Percentiles rank a stretch among this genome's conserved stretches.
These are phyloP conservation scores for Phylloporus arenicola DNA, from an alignment of 768 basidiomycete genomes.

Conservation along the genomic window DNA sequence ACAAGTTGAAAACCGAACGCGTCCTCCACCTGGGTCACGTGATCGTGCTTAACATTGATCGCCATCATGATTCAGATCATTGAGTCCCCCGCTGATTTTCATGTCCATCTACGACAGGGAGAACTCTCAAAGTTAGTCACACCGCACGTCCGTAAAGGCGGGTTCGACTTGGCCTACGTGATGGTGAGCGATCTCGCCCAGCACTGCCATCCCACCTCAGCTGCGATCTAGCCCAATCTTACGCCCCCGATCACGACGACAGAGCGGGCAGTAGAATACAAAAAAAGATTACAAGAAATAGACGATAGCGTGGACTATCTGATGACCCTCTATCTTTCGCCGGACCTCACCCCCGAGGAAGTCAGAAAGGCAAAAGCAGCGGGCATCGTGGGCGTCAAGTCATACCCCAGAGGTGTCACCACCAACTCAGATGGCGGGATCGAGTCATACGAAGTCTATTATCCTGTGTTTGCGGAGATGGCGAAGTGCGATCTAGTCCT, in stretches of 20 bases:
- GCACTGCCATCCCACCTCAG: conserved; percentile 9
- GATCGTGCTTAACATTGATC: conserved; percentile 19
- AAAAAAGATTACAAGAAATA: conserved; percentile 63
- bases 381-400: conserved; percentile 89
- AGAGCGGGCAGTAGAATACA: conserved; percentile 76
- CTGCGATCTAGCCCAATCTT: conserved; percentile 72
- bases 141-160: conserved; percentile 86
- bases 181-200: conserved; percentile 58
- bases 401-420: conserved; percentile 95
- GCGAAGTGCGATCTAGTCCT: conserved; percentile 90
- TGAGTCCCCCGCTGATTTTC: conserved; percentile 80
- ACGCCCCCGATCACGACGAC: conserved; percentile 83
- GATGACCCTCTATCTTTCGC: conserved; percentile 95
- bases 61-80: conserved; percentile 20
- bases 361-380: conserved; percentile 81
- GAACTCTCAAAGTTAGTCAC: conserved; percentile 75
- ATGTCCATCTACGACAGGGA: conserved; percentile 94
- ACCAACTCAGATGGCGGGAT: conserved; percentile 96
- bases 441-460: conserved; percentile 91
- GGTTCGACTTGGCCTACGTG: conserved; percentile 89
- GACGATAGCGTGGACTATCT: conserved; percentile 80
- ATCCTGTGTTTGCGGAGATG: conserved; percentile 91
- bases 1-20: conserved; percentile 31
- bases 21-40: conserved; percentile 23
- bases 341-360: conserved; percentile 84